Conservation (phyloP, 2,329 filamentous ascomycete species). For the Hymenoscyphus scutula region DNA sequence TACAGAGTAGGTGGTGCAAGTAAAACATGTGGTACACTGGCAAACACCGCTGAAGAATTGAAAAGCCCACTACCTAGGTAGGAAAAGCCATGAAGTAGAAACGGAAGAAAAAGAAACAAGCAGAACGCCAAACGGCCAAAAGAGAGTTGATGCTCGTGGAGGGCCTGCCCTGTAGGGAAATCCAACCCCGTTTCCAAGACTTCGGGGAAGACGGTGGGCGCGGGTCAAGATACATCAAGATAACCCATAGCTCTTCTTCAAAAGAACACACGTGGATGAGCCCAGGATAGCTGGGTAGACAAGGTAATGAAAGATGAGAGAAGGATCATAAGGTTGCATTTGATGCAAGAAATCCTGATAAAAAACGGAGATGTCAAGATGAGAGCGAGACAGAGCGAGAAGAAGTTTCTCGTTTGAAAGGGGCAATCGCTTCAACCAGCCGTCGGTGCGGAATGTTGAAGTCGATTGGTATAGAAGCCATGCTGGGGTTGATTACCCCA, state of each 20-base stretch:
- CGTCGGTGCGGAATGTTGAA: background rate
- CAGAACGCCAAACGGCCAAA: background rate
- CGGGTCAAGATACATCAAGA: background rate
- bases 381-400: background rate
- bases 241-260: background rate
- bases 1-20: background rate
- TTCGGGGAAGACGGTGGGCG: background rate
- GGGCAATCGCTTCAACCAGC: background rate
- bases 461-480: background rate
- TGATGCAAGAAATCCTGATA: background rate
- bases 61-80: too few species aligned
- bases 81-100: background rate
- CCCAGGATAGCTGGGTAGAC: background rate
- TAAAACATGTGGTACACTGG: background rate
- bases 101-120: background rate
- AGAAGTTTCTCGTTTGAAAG: too few species aligned
- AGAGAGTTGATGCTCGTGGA: constrained; percentile 3
- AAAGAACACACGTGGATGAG: constrained; percentile 1
- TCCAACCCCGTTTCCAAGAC: background rate
- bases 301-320: background rate
- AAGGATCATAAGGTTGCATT: constrained; percentile 1
- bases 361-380: background rate
- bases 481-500: background rate
- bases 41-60: background rate
- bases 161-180: background rate